Evolutionary conservation across 2,329 filamentous ascomycete genomes (phyloP), one percentile per base, ranked within the genome.

Genomic region (Venturia carpophila): DNA sequence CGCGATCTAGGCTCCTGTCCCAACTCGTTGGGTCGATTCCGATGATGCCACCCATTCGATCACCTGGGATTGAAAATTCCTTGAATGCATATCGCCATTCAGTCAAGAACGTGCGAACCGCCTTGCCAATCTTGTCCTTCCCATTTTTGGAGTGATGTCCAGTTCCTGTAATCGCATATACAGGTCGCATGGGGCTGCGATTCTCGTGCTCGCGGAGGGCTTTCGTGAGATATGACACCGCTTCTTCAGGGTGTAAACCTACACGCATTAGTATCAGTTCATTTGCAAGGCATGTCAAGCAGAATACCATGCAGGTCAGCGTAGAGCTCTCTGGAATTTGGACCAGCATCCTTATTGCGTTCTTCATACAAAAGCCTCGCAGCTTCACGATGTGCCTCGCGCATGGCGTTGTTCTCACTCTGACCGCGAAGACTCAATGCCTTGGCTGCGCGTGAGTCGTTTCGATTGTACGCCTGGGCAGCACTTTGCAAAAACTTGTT

Each of bases 91-190:
- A 99, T 68, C 91, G 86, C 92, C 92, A 96, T 74, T 97, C 93
- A 73, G 93, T 95, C 65, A 99, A 80, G 78, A 95, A 97, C 69
- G 84, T 86, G 64, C 94, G 88, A 68, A 97, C 87, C 1, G 92
- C 92, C 78, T 96, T 96, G 73, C 93, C 93, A 43, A 99, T 91
- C 78, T 99, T 99, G 77, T 99, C 94, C 76, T 97, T 97, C 71
- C 94, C 93, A 73, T 97, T 97, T 80, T 97, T 97, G 75, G 91
- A 96, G 77, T 99, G 94, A 73, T 97, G 92, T 3, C 93, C 94
- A 0, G 93, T 97, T 56, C 94, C 94, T 1, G 92, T 97, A 74
- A 99, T 97, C 69, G 92, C 92, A 74, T 97, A 99, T 52, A 99
- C 84, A 2, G 93, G 90, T 27, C 87, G 84, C 5, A 80, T 77